Evolutionary conservation across 192 early-diverging fungal species (phyloP).

Genomic region (Anaeromyces robustus): DNA sequence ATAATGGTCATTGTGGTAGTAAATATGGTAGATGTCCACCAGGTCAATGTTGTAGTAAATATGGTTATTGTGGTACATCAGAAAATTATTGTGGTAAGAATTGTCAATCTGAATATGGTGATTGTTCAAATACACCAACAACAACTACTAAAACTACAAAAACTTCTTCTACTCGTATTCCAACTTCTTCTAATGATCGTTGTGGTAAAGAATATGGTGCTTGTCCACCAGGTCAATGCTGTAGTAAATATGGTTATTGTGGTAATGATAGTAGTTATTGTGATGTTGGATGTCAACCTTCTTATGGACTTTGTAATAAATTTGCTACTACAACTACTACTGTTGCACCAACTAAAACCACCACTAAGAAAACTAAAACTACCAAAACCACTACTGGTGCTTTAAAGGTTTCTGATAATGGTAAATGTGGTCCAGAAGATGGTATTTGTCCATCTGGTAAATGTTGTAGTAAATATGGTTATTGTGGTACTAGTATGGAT

Average conservation of each 20-base stretch:
- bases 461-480: neutral
- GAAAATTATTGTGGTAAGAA: neutral
- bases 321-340: neutral
- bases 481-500: neutral
- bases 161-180: too few relatives aligned
- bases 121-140: neutral
- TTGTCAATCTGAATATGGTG: neutral
- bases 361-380: too few relatives aligned
- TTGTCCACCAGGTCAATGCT: neutral
- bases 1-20: neutral
- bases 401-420: neutral
- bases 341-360: too few relatives aligned
- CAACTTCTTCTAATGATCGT: neutral
- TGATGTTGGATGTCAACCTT: neutral
- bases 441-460: neutral
- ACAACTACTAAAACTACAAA: neutral
- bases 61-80: neutral
- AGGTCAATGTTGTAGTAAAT: neutral
- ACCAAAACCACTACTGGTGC: too few relatives aligned
- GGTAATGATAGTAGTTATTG: neutral
- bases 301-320: neutral
- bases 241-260: neutral
- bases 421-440: neutral
- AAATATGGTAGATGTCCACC: neutral
- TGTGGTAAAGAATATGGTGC: neutral